Percentiles rank a stretch among this genome's conserved stretches.
Evolutionary conservation across 768 basidiomycete genomes (phyloP).

Genomic region (Tricholoma furcatifolium): DNA sequence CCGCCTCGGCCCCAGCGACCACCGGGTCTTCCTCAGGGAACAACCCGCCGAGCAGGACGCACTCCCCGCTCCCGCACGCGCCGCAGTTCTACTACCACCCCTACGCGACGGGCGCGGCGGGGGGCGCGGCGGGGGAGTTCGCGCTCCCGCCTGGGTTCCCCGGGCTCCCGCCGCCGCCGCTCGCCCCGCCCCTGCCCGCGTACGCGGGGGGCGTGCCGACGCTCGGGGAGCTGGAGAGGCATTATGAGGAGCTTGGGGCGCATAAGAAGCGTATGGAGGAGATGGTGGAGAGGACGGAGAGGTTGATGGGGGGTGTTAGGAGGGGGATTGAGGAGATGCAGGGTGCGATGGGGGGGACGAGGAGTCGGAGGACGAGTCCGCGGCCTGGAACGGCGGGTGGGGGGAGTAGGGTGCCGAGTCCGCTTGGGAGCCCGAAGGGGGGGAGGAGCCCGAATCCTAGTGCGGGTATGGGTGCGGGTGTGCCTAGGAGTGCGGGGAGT

Average conservation of each 20-base stretch:
- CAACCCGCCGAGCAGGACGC: conserved; percentile 64
- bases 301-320: conserved; percentile 69
- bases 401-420: conserved; percentile 12
- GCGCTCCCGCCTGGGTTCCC: conserved; percentile 25
- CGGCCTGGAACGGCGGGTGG: background rate
- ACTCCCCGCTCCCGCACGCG: conserved; percentile 47
- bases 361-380: conserved; percentile 24
- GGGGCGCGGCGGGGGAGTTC: too few relatives aligned
- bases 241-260: conserved; percentile 64
- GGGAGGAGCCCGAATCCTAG: conserved; percentile 1
- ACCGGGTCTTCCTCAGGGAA: conserved; percentile 63
- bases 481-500: too few relatives aligned
- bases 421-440: conserved; percentile 11
- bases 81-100: conserved; percentile 16
- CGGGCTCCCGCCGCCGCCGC: conserved; percentile 2
- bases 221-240: conserved; percentile 63
- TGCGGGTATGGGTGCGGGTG: too few relatives aligned
- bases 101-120: too few relatives aligned
- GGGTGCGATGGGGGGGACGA: conserved; percentile 31
- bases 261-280: conserved; percentile 68
- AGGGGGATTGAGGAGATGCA: conserved; percentile 77
- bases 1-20: conserved; percentile 46
- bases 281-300: conserved; percentile 73
- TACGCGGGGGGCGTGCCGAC: conserved; percentile 35
- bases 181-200: background rate